Evolutionary conservation across 2,329 filamentous ascomycete genomes (phyloP).

Genomic region (Fusarium keratoplasticum): DNA sequence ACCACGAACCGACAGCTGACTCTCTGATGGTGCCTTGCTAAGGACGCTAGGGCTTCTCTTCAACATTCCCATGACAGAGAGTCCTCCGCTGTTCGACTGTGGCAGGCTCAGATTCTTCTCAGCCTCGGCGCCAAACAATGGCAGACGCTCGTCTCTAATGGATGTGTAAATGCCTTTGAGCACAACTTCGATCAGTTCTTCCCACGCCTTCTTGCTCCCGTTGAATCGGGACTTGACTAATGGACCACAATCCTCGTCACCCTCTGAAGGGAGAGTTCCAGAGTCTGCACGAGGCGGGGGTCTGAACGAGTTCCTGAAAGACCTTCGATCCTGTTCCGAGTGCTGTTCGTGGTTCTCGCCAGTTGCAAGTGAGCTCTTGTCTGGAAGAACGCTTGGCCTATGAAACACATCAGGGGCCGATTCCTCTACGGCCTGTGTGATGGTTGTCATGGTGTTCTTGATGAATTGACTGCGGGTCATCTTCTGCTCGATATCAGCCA

Average conservation of each 20-base stretch:
- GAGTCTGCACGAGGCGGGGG: constrained; percentile 57
- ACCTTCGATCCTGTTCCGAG: constrained; percentile 53
- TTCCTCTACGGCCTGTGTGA: constrained; percentile 80
- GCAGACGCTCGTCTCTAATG: constrained; percentile 87
- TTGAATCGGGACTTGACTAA: constrained; percentile 82
- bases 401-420: constrained; percentile 76
- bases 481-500: constrained; percentile 94
- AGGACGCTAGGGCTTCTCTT: constrained; percentile 90
- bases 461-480: constrained; percentile 97
- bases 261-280: constrained; percentile 55
- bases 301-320: constrained; percentile 62
- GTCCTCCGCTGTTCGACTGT: constrained; percentile 68
- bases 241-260: constrained; percentile 70
- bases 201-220: constrained; percentile 84
- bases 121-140: constrained; percentile 79
- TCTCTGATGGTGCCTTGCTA: constrained; percentile 92
- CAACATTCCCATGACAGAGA: constrained; percentile 82
- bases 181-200: constrained; percentile 88
- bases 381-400: constrained; percentile 66
- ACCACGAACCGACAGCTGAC: constrained; percentile 75
- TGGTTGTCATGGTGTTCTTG: constrained; percentile 94
- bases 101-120: constrained; percentile 52
- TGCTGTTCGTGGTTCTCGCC: constrained; percentile 50
- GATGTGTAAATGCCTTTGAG: constrained; percentile 92
- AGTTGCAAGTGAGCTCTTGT: constrained; percentile 50